phyloP scores from a whole-genome alignment of 2,329 filamentous ascomycete species.

The Verruconis gallopava region DNA sequence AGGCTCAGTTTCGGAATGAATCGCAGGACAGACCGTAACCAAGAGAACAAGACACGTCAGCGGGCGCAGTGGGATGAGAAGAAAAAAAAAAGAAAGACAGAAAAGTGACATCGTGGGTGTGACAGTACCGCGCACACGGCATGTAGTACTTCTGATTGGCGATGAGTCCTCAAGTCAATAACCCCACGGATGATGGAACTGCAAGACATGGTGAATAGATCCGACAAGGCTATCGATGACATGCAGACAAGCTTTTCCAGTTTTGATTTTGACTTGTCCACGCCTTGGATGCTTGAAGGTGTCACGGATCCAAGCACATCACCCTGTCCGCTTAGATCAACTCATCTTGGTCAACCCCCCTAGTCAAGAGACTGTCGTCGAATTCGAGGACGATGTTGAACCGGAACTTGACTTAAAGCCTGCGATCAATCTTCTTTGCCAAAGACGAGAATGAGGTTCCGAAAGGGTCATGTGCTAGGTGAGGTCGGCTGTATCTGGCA shows the following conservation, averaged over 20 bases:
- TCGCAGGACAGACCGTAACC: too few species aligned
- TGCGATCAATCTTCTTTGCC: slow-evolving; percentile 61
- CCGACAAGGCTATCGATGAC: not conserved
- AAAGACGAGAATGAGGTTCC: slow-evolving; percentile 50
- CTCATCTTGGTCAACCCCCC: too few species aligned
- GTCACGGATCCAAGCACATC: slow-evolving; percentile 75
- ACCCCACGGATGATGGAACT: slow-evolving; percentile 25
- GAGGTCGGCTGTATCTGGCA: slow-evolving; percentile 79
- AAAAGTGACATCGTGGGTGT: slow-evolving; percentile 51
- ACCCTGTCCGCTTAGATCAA: too few species aligned
- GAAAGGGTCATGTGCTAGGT: slow-evolving; percentile 77
- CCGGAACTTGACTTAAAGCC: slow-evolving; percentile 54
- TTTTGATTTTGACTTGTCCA: slow-evolving; percentile 50
- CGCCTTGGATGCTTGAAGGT: slow-evolving; percentile 45
- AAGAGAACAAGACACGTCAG: too few species aligned
- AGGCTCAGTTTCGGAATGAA: too few species aligned
- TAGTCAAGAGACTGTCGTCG: slow-evolving; percentile 57
- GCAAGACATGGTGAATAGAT: not conserved
- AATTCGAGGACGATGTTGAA: slow-evolving; percentile 57
- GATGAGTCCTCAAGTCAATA: slow-evolving; percentile 56
- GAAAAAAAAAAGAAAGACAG: slow-evolving; percentile 32
- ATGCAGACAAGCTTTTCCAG: slow-evolving; percentile 56
- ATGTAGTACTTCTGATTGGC: too few species aligned
- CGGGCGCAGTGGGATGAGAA: slow-evolving; percentile 42
- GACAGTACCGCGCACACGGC: slow-evolving; percentile 75